Base-by-base conservation (phyloP, 2,329 filamentous ascomycete genomes). In the Epichloe aotearoae region DNA sequence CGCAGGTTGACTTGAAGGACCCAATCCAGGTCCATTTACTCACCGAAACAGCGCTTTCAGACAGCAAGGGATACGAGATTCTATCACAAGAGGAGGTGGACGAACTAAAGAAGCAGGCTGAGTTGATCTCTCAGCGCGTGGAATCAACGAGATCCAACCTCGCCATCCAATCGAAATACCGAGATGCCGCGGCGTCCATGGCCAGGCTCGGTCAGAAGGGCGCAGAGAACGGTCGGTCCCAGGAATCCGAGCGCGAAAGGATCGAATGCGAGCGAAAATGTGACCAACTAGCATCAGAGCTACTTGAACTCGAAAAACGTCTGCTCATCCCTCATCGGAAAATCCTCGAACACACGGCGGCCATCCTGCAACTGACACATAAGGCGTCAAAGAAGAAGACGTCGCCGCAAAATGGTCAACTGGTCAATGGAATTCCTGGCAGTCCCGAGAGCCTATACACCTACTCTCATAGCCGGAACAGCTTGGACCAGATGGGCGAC, bases 31-130 rank as follows among this genome's bases (percentile, higher is more conserved):
- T 95, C 64, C 94, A 97, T 65, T 73, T 98, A 45, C 77, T 98
- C 52, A 90, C 93, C 54, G 91, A 97, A 71, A 97, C 88, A 19
- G 93, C 93, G 19, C 79, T 98, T 53, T 80, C 83, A 53, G 93
- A 98, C 68, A 94, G 89, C 70, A 84, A 83, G 62, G 73, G 82
- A 59, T 98, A 83, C 65, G 83, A 91, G 62, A 83, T 98, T 23
- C 66, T 98, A 54, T 88, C 90, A 0, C 86, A 91, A 58, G 89
- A 95, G 64, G 90, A 97, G 68, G 84, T 96, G 33, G 93, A 97
- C 57, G 77, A 80, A 45, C 70, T 97, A 60, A 98, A 97, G 74
- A 95, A 89, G 65, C 88, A 95, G 71, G 79, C 83, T 55, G 78
- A 81, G 52, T 73, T 80, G 37, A 69, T 97, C 47, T 75, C 77